Conservation (phyloP, 768 basidiomycete species). For the Russula emetica region DNA sequence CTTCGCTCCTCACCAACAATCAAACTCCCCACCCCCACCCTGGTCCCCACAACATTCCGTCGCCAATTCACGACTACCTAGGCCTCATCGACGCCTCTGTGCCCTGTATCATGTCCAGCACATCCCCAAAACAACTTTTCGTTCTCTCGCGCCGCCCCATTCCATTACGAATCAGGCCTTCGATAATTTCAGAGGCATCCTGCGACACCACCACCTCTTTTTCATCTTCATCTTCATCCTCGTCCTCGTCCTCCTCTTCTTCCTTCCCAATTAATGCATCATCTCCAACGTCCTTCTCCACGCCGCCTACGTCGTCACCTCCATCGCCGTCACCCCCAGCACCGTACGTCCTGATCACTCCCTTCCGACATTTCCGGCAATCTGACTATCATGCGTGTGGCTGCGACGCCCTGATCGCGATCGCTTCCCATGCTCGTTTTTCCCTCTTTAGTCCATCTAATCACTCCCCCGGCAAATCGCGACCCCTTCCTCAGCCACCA, state of each 20-base stretch:
- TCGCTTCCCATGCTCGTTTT: constrained; percentile 1
- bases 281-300: constrained; percentile 15
- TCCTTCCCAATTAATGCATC: constrained; percentile 15
- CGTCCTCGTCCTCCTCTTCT: constrained; percentile 10
- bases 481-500: constrained; percentile 23
- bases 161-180: constrained; percentile 17
- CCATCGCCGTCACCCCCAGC: constrained; percentile 22
- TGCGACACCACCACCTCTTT: constrained; percentile 18
- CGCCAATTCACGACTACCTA: constrained; percentile 9
- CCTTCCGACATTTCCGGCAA: neutral
- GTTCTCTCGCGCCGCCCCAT: constrained; percentile 9
- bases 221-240: constrained; percentile 17
- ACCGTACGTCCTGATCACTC: neutral
- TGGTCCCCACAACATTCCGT: neutral
- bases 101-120: constrained; percentile 6
- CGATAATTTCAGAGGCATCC: constrained; percentile 23
- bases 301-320: constrained; percentile 19
- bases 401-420: constrained; percentile 11
- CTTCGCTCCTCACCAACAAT: constrained; percentile 18
- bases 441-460: constrained; percentile 16
- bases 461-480: constrained; percentile 22
- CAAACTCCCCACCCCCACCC: neutral
- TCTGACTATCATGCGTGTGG: constrained; percentile 2
- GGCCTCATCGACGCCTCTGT: constrained; percentile 2
- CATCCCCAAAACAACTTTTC: neutral